phyloP scores from a whole-genome alignment of 768 basidiomycete genomes.

The Agaricus subrufescens region DNA sequence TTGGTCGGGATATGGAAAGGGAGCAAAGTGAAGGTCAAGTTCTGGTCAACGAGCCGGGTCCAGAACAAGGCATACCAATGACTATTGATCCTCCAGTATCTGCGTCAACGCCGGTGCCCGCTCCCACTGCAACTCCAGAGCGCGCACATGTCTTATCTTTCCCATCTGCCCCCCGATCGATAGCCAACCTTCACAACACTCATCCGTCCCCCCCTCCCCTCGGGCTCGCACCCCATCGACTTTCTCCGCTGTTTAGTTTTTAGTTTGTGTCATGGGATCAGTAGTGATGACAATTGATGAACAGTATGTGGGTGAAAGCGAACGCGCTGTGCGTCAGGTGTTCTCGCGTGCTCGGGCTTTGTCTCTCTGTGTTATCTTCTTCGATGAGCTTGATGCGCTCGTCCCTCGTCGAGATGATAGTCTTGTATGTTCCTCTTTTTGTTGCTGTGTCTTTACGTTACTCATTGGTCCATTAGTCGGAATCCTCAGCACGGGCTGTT shows the following conservation, averaged over 20 bases:
- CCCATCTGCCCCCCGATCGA: conserved; percentile 46
- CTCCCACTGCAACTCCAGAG: conserved; percentile 4
- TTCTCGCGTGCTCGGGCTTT: conserved; percentile 93
- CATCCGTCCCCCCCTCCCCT: conserved; percentile 64
- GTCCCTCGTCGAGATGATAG: conserved; percentile 89
- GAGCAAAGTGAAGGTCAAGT: conserved; percentile 19
- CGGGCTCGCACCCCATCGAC: conserved; percentile 53
- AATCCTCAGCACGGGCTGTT: conserved; percentile 89
- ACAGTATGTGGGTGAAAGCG: conserved; percentile 97
- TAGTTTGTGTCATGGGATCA: background rate
- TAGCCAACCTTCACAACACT: conserved; percentile 83
- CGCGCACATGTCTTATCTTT: conserved; percentile 19
- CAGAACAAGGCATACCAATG: conserved; percentile 37
- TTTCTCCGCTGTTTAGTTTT: conserved; percentile 58
- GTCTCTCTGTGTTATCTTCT: conserved; percentile 92
- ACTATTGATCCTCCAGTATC: conserved; percentile 28
- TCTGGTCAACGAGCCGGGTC: conserved; percentile 15
- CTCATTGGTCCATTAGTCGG: conserved; percentile 49
- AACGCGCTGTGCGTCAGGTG: conserved; percentile 89
- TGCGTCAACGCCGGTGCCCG: conserved; percentile 1
- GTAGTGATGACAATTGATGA: background rate
- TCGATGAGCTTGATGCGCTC: conserved; percentile 90
- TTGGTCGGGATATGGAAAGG: conserved; percentile 13
- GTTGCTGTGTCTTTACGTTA: background rate
- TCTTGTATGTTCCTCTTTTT: conserved; percentile 48